Conservation (phyloP, 169 alveolate species). For the Babesia divergens region DNA sequence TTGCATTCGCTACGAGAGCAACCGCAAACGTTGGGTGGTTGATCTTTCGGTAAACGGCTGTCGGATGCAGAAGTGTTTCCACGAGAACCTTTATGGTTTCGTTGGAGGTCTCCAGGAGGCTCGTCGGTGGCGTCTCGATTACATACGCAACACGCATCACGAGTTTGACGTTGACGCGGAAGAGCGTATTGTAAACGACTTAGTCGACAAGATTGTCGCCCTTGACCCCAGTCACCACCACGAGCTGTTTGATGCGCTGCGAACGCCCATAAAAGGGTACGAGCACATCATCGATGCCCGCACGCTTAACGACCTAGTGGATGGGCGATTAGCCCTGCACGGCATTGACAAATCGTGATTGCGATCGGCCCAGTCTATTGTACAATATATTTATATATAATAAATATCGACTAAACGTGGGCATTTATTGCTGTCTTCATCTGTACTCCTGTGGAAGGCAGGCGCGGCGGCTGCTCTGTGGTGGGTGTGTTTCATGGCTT, state of each 20-base stretch:
- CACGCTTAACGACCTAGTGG: slow-evolving; percentile 12
- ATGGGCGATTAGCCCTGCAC: slow-evolving; percentile 11
- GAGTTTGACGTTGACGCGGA: slow-evolving; percentile 25
- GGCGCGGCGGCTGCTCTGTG: not conserved
- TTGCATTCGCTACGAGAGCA: slow-evolving; percentile 62
- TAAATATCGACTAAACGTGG: no score
- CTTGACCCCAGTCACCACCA: not conserved
- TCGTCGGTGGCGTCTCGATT: slow-evolving; percentile 55
- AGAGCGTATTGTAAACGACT: slow-evolving; percentile 35
- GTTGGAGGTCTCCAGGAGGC: slow-evolving; percentile 65
- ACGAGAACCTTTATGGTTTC: slow-evolving; percentile 56
- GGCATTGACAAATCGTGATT: not conserved
- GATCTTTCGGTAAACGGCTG: slow-evolving; percentile 57
- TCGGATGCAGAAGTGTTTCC: slow-evolving; percentile 65
- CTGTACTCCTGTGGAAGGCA: not conserved
- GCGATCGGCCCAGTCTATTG: no score
- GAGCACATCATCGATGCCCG: slow-evolving; percentile 13
- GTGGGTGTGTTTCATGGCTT: not conserved
- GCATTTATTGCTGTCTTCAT: not conserved
- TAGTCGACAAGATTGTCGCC: slow-evolving; percentile 52
- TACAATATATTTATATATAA: no score
- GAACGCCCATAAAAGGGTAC: slow-evolving; percentile 33
- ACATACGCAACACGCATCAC: slow-evolving; percentile 7
- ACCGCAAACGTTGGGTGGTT: slow-evolving; percentile 65
- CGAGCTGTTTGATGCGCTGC: slow-evolving; percentile 31